Base-by-base conservation (phyloP, 1,139 yeast genomes). In the Candida neerlandica region DNA sequence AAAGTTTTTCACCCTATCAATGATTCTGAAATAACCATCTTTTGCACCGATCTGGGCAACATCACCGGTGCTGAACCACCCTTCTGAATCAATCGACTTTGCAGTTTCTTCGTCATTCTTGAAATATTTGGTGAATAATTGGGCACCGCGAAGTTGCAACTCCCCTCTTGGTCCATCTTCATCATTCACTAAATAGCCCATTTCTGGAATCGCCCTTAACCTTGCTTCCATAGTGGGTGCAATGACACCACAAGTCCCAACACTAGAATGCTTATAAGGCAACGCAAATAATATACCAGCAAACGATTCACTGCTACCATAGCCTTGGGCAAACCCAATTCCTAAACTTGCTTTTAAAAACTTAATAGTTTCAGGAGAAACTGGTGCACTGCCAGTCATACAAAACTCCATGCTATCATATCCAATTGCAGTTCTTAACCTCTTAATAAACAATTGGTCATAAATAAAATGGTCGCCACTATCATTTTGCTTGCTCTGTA, bases 11-110 rank as follows among this genome's bases (percentile, higher is more conserved):
- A 86, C 91, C 54, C 95, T 77, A 63, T 87, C 95, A 58, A 87
- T 77, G 49, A 87, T 84, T 55, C 61, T 70, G 19, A 87, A 62
- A 19, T 89, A 90, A 35, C 71, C 70, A 9, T 60, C 59, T 47
- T 77, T 82, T 32, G 65, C 64, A n/a, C 40, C 40, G 52, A 87
- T 69, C 53, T 66, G 69, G 11, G 86, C 92, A 56, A 87, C 81
- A 66, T 87, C 95, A 45, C 95, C 95, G 15, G 94, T 86, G 43
- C 76, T 73, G 67, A 86, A 86, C 89, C 91, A 87, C 9, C 91
- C 73, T 26, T 64, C 70, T 32, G 55, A 45, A 46, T 59, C 61
- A n/a, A 64, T 46, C 2, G 66, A 62, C 46, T 63, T 61, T 16
- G 47, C 48, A 12, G 71, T 67, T 53, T 66, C 71, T 52, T 65